These are phyloP conservation scores for Tephrocybe sp. DNA, from an alignment of 768 basidiomycete genomes.

Conservation along the genomic window DNA sequence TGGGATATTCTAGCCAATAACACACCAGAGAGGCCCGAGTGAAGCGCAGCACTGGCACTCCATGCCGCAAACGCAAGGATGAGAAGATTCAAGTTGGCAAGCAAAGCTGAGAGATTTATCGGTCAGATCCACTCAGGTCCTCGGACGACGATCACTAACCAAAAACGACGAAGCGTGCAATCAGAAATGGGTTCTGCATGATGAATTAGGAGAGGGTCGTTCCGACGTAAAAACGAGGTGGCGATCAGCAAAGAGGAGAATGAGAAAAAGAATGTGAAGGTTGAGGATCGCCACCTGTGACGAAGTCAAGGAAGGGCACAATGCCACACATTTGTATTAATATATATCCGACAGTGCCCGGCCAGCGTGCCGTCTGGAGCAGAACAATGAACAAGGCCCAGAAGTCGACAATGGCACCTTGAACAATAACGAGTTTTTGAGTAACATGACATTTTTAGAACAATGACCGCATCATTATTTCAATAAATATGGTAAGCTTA, in stretches of 20 bases:
- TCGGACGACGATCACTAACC: constrained; percentile 36
- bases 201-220: constrained; percentile 8
- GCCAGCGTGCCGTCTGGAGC: neutral
- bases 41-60: constrained; percentile 45
- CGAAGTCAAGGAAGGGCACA: constrained; percentile 10
- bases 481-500: no score
- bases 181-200: constrained; percentile 54
- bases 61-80: constrained; percentile 57
- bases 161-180: constrained; percentile 56
- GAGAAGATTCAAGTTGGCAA: constrained; percentile 51
- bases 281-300: constrained; percentile 19
- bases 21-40: constrained; percentile 35
- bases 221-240: constrained; percentile 5
- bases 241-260: constrained; percentile 6
- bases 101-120: constrained; percentile 34
- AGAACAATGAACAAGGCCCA: constrained; percentile 7
- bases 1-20: neutral
- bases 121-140: neutral
- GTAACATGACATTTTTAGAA: neutral
- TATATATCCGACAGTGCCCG: neutral
- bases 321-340: neutral
- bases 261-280: constrained; percentile 6
- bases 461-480: neutral
- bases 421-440: constrained; percentile 1
- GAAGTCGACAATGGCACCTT: neutral